Evolutionary conservation across 2,329 filamentous ascomycete genomes (phyloP).

Genomic region (Chrysosporium keratinophilum): DNA sequence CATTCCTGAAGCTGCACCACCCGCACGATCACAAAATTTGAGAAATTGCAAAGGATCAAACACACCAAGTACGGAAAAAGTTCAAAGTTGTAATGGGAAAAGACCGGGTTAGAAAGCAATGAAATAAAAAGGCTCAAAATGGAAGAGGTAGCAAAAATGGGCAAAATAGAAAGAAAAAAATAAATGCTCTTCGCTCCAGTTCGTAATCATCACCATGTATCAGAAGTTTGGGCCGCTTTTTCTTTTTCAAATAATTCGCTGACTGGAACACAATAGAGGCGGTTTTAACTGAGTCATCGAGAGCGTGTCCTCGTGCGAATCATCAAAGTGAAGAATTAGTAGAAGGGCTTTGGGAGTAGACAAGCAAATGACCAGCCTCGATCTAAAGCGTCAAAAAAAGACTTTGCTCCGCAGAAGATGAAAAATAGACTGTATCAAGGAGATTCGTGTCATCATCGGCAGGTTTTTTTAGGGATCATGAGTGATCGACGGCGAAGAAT

Average conservation of each 20-base stretch:
- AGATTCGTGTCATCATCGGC: conserved; percentile 11
- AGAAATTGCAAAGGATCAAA: not conserved
- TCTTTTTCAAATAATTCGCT: conserved; percentile 3
- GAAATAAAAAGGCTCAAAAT: not conserved
- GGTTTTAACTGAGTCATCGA: not conserved
- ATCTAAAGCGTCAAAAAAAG: conserved; percentile 5
- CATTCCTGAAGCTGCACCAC: conserved; percentile 2
- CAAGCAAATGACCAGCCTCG: conserved; percentile 11
- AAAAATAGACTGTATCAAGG: conserved; percentile 5
- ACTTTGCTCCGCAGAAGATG: conserved; percentile 3
- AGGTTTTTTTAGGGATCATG: conserved; percentile 6
- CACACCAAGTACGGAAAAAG: not conserved
- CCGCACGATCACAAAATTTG: not conserved
- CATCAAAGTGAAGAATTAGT: conserved; percentile 8
- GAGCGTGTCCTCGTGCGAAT: conserved; percentile 7
- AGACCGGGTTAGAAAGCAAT: not conserved
- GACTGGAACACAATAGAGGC: conserved; percentile 7
- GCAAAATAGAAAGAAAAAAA: not conserved
- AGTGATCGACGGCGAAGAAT: not conserved
- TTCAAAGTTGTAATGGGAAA: not conserved
- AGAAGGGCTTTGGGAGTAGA: not conserved
- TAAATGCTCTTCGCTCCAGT: conserved; percentile 6
- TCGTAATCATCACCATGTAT: conserved; percentile 11
- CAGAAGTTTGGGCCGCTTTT: conserved; percentile 3
- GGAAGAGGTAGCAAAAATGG: not conserved